Evolutionary conservation across 2,329 filamentous ascomycete genomes (phyloP).

Genomic region (Ascochyta pisi): DNA sequence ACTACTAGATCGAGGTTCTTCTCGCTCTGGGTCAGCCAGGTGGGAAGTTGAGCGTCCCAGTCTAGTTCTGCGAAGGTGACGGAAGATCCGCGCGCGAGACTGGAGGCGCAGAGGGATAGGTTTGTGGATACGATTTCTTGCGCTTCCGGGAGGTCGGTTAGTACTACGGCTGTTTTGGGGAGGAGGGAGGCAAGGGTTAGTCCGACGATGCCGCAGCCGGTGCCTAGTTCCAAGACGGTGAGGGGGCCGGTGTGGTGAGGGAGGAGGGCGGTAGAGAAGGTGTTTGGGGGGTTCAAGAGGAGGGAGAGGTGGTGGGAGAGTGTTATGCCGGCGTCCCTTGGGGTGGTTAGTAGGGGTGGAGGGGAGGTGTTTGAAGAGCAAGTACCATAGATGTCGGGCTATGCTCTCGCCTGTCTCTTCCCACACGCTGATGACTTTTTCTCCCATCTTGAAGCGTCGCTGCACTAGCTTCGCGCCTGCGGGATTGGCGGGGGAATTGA

Average conservation of each 20-base stretch:
- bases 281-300: slow-evolving; percentile 24
- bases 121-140: slow-evolving; percentile 59
- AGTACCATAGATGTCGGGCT: slow-evolving; percentile 72
- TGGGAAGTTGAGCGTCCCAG: slow-evolving; percentile 65
- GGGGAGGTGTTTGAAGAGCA: background rate
- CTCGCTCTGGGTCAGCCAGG: slow-evolving; percentile 3
- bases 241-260: slow-evolving; percentile 18
- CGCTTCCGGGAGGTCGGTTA: slow-evolving; percentile 72
- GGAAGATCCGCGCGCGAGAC: slow-evolving; percentile 51
- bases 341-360: slow-evolving; percentile 1
- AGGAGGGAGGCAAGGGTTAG: slow-evolving; percentile 66
- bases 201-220: slow-evolving; percentile 71
- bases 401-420: slow-evolving; percentile 78
- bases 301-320: slow-evolving; percentile 60
- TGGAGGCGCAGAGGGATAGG: background rate
- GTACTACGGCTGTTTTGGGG: slow-evolving; percentile 58
- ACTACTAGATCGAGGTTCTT: slow-evolving; percentile 64
- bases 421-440: slow-evolving; percentile 58
- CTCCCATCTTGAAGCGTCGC: slow-evolving; percentile 58
- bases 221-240: slow-evolving; percentile 68
- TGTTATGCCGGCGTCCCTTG: slow-evolving; percentile 66
- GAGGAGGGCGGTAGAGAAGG: slow-evolving; percentile 4
- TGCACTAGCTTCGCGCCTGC: slow-evolving; percentile 62
- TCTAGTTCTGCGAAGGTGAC: slow-evolving; percentile 63
- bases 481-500: slow-evolving; percentile 47